Conservation (phyloP, 352 stramenopile genomes). For the Pythium scleroteichum region DNA sequence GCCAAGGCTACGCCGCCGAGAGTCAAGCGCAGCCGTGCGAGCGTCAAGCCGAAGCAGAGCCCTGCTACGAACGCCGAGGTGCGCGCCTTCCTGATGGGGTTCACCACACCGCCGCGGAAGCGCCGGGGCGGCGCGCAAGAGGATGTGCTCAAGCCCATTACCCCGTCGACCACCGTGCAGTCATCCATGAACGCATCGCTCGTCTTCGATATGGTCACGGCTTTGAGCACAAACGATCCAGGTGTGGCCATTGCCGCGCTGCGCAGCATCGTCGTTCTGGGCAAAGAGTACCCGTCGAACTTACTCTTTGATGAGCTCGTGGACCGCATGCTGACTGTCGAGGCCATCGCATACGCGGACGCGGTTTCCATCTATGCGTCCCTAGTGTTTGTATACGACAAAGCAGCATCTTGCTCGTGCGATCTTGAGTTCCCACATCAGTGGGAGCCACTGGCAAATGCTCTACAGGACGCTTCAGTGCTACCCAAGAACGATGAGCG, state of each 20-base stretch:
- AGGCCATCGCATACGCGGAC: slow-evolving; percentile 66
- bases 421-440: slow-evolving; percentile 62
- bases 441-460: slow-evolving; percentile 63
- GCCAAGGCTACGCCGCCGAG: not conserved
- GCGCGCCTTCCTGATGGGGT: not conserved
- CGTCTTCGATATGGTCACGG: slow-evolving; percentile 81
- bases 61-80: slow-evolving; percentile 1
- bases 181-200: slow-evolving; percentile 83
- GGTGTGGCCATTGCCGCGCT: slow-evolving; percentile 74
- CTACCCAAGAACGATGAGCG: slow-evolving; percentile 44
- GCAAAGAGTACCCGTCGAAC: slow-evolving; percentile 81
- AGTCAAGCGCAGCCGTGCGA: slow-evolving; percentile 6
- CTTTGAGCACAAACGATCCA: slow-evolving; percentile 81
- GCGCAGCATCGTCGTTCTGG: slow-evolving; percentile 78
- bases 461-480: slow-evolving; percentile 57
- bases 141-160: slow-evolving; percentile 54
- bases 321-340: slow-evolving; percentile 74
- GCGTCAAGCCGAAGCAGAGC: not conserved
- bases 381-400: slow-evolving; percentile 84
- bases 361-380: slow-evolving; percentile 77
- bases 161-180: slow-evolving; percentile 53
- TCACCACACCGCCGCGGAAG: slow-evolving; percentile 14
- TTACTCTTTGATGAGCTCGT: slow-evolving; percentile 80
- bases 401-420: slow-evolving; percentile 63
- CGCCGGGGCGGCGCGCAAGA: slow-evolving; percentile 33